Conservation (phyloP, 1,284 basidiomycete species). For the Caloboletus firmus region DNA sequence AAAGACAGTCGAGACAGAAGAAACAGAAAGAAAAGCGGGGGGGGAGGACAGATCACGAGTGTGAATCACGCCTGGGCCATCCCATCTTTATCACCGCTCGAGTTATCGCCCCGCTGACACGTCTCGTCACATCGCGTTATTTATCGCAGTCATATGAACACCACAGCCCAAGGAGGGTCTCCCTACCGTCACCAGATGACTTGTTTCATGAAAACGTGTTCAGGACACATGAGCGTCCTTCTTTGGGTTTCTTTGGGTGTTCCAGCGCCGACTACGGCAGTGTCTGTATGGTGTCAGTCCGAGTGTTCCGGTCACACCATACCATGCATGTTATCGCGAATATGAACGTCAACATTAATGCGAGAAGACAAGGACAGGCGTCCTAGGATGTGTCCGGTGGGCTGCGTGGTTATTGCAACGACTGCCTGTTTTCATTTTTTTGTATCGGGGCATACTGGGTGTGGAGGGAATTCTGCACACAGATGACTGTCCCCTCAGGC, state of each 20-base stretch:
- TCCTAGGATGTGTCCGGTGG: constrained; percentile 5
- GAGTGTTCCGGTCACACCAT: neutral
- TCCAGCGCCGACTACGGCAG: neutral
- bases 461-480: neutral
- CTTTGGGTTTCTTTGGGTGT: neutral
- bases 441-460: no score
- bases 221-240: constrained; percentile 16
- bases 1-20: neutral
- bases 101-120: constrained; percentile 14
- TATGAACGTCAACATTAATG: neutral
- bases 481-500: neutral
- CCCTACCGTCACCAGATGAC: constrained; percentile 7
- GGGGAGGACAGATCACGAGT: neutral
- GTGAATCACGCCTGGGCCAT: neutral
- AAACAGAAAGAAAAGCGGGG: neutral
- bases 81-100: constrained; percentile 14
- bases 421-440: no score
- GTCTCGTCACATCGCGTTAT: constrained; percentile 5
- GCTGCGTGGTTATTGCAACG: neutral
- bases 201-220: constrained; percentile 18
- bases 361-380: constrained; percentile 17
- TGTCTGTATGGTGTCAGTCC: neutral
- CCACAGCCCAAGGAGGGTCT: neutral
- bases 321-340: neutral
- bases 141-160: constrained; percentile 16